Evolutionary conservation across 257 asterid genomes (phyloP).

Genomic region (Przewalskia tangutica): DNA sequence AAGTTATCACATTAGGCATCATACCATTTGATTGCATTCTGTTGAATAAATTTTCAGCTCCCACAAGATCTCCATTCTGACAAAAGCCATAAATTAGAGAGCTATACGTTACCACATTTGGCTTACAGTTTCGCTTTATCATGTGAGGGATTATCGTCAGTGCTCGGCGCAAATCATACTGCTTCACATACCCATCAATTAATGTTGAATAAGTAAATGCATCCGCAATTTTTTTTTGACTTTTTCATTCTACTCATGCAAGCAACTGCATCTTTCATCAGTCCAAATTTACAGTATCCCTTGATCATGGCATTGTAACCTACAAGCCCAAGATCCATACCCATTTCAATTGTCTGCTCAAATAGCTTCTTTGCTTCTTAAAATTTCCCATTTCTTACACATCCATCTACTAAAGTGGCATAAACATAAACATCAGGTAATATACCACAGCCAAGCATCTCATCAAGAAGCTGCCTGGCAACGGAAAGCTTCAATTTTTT

Average conservation of each 20-base stretch:
- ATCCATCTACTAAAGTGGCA: slow-evolving; percentile 83
- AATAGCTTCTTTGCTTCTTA: slow-evolving; percentile 60
- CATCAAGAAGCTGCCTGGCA: slow-evolving; percentile 54
- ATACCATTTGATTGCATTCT: slow-evolving; percentile 46
- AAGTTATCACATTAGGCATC: slow-evolving; percentile 82
- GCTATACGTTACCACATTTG: slow-evolving; percentile 62
- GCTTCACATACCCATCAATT: slow-evolving; percentile 76
- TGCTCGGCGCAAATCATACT: slow-evolving; percentile 50
- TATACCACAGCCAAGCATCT: slow-evolving; percentile 57
- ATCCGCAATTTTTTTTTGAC: slow-evolving; percentile 44
- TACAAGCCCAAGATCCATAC: slow-evolving; percentile 60
- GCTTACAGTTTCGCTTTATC: slow-evolving; percentile 32
- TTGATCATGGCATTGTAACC: slow-evolving; percentile 83
- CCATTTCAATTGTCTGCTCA: slow-evolving; percentile 32
- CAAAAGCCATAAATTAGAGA: slow-evolving; percentile 74
- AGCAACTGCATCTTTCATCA: slow-evolving; percentile 56
- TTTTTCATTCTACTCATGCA: slow-evolving; percentile 45
- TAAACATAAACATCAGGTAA: slow-evolving; percentile 58
- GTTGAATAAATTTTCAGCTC: slow-evolving; percentile 47
- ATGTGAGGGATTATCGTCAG: slow-evolving; percentile 43
- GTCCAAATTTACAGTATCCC: slow-evolving; percentile 73
- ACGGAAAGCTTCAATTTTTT: slow-evolving; percentile 42
- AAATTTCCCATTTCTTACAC: slow-evolving; percentile 50
- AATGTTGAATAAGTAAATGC: slow-evolving; percentile 71
- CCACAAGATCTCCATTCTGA: slow-evolving; percentile 31